phyloP scores from a whole-genome alignment of 225 moss, liverwort and hornwort genomes.

The Polytrichum commune region DNA sequence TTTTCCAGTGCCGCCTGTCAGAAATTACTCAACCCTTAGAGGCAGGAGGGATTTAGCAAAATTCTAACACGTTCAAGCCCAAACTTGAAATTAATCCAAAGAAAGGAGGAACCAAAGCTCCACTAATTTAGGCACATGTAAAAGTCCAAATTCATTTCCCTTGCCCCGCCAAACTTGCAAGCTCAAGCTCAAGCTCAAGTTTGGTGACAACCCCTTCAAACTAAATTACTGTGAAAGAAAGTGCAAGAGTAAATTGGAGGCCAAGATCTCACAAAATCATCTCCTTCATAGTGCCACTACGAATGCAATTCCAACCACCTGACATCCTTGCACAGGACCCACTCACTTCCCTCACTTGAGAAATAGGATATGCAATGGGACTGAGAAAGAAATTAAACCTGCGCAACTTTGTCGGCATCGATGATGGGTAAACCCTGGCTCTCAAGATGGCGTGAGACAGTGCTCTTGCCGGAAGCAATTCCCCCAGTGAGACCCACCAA shows the following conservation, averaged over 20 bases:
- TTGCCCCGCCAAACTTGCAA: too few relatives aligned
- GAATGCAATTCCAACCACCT: not conserved
- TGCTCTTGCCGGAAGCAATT: slow-evolving; percentile 90
- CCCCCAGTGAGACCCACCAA: slow-evolving; percentile 89
- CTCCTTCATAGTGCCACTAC: not conserved
- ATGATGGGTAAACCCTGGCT: slow-evolving; percentile 62
- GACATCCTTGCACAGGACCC: not conserved
- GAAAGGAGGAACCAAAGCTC: too few relatives aligned
- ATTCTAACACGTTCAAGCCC: not conserved
- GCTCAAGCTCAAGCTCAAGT: too few relatives aligned
- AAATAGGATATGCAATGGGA: not conserved
- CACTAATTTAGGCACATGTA: too few relatives aligned
- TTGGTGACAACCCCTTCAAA: not conserved
- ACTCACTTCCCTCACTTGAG: not conserved
- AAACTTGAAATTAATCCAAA: not conserved
- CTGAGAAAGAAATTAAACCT: slow-evolving; percentile 25
- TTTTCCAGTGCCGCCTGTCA: slow-evolving; percentile 53
- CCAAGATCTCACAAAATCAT: not conserved
- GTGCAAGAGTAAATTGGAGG: too few relatives aligned
- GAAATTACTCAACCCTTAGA: not conserved
- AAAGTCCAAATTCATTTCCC: too few relatives aligned
- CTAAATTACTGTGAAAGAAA: too few relatives aligned
- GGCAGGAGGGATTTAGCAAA: not conserved
- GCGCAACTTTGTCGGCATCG: slow-evolving; percentile 84
- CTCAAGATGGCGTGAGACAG: slow-evolving; percentile 65